Evolutionary conservation across 1,139 yeast species (phyloP).

Genomic region (Lodderomyces beijingensis): DNA sequence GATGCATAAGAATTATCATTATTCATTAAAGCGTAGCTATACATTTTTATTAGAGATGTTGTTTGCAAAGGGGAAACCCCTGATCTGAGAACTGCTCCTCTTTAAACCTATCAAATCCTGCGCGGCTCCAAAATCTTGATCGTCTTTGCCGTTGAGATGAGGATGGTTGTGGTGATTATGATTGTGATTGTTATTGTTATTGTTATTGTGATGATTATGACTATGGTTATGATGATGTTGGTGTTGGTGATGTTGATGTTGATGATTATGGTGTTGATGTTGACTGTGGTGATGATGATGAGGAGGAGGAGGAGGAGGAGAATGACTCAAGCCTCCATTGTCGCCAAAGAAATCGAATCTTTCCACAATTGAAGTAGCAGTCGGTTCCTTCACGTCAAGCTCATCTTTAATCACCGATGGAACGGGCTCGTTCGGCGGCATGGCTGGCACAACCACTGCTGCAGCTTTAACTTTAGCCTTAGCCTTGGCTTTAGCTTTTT

Average conservation of each 20-base stretch:
- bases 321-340: too few relatives aligned
- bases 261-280: background rate
- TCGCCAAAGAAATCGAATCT: too few relatives aligned
- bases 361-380: too few relatives aligned
- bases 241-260: background rate
- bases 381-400: slow-evolving; percentile 2
- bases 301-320: background rate
- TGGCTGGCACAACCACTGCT: slow-evolving; percentile 9
- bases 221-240: background rate
- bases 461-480: background rate
- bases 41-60: background rate
- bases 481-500: background rate
- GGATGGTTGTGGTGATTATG: too few relatives aligned
- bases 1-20: too few relatives aligned
- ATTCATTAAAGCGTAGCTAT: too few relatives aligned
- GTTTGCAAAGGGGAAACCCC: background rate
- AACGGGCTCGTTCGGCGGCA: slow-evolving; percentile 1
- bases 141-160: background rate
- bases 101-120: slow-evolving; percentile 11
- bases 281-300: background rate
- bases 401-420: background rate
- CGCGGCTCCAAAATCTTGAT: slow-evolving; percentile 10
- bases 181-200: too few relatives aligned
- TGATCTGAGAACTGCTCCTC: slow-evolving; percentile 6
- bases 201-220: background rate